A percentile compares a stretch with the other conserved stretches of the same genome.
Conservation (phyloP, 345 rosid species). For the Salix arbutifolia region DNA sequence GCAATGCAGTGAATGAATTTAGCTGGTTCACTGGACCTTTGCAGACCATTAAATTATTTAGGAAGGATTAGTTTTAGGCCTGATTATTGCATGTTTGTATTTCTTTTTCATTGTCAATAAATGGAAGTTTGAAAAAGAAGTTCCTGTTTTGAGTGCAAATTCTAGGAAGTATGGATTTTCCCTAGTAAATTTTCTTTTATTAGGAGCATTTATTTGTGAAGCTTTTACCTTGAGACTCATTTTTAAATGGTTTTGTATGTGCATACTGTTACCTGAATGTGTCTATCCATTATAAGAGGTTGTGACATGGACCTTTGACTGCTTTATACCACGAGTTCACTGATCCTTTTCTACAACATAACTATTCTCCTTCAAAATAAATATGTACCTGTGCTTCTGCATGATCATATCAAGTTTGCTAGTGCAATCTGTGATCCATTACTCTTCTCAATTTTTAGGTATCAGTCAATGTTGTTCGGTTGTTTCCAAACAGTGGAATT, state of each 20-base stretch:
- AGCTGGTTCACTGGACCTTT: not conserved
- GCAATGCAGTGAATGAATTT: not conserved
- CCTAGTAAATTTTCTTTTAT: not conserved
- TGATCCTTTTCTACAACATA: not conserved
- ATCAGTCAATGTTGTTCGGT: slow-evolving; percentile 90
- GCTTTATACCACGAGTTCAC: not conserved
- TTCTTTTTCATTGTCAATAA: not conserved
- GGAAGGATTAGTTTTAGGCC: not conserved
- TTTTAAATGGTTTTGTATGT: not conserved
- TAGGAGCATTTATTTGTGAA: not conserved
- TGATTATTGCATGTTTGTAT: not conserved
- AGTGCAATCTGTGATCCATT: not conserved
- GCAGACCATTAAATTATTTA: not conserved
- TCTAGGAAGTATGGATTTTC: not conserved
- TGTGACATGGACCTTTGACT: not conserved
- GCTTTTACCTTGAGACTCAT: not conserved
- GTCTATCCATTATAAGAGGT: not conserved
- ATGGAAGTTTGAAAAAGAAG: not conserved
- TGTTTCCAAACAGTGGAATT: slow-evolving; percentile 89
- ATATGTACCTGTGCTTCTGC: not conserved
- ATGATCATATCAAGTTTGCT: not conserved
- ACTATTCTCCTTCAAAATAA: not conserved
- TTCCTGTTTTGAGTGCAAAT: not conserved
- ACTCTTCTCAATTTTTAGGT: slow-evolving; percentile 44
- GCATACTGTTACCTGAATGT: not conserved